Conservation (phyloP, 2,329 filamentous ascomycete genomes). For the Fusarium clavum region DNA sequence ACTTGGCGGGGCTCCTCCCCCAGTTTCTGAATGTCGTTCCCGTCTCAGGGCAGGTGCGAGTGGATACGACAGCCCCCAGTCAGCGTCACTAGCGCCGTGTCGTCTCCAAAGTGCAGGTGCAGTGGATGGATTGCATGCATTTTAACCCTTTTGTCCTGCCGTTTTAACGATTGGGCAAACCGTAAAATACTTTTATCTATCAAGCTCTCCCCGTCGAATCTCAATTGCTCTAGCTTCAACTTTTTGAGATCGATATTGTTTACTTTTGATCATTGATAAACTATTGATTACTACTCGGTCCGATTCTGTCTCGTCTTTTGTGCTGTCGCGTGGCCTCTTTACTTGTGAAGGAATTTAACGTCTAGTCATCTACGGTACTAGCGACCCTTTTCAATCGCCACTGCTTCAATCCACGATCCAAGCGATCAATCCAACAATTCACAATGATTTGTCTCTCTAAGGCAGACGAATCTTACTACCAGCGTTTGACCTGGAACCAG, state of each 20-base stretch:
- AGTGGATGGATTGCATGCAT: slow-evolving; percentile 15
- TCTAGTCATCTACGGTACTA: background rate
- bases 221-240: background rate
- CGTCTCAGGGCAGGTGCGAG: slow-evolving; percentile 19
- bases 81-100: slow-evolving; percentile 5
- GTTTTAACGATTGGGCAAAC: slow-evolving; percentile 13
- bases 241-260: background rate
- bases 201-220: slow-evolving; percentile 6
- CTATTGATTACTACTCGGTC: slow-evolving; percentile 8
- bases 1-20: slow-evolving; percentile 33
- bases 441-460: slow-evolving; percentile 66
- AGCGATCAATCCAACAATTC: background rate
- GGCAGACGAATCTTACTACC: slow-evolving; percentile 61
- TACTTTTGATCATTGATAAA: slow-evolving; percentile 1
- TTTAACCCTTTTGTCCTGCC: slow-evolving; percentile 37
- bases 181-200: slow-evolving; percentile 16
- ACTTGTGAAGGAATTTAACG: slow-evolving; percentile 16
- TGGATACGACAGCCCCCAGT: slow-evolving; percentile 12
- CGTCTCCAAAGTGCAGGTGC: slow-evolving; percentile 20
- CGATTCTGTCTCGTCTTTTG: slow-evolving; percentile 1
- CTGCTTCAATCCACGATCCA: background rate
- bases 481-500: slow-evolving; percentile 65
- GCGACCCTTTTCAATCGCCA: background rate
- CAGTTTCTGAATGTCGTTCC: slow-evolving; percentile 20
- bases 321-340: slow-evolving; percentile 24